Base-by-base conservation (phyloP, 345 rosid genomes). In the Reutealis trisperma region DNA sequence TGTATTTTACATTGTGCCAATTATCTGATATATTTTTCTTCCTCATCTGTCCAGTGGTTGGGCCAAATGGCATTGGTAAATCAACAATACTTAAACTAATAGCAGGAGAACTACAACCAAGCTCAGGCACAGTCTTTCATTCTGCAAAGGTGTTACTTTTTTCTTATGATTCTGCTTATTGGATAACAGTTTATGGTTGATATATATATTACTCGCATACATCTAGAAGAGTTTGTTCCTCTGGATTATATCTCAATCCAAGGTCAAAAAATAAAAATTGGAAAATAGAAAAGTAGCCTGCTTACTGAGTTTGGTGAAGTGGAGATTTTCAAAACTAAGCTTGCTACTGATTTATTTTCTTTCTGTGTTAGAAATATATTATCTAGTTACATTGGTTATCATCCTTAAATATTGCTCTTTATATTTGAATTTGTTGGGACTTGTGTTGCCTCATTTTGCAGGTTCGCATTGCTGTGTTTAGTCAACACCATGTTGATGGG, bases 401-500 rank as follows among this genome's bases (percentile, higher is more conserved):
- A 61, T 12, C 62, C 24, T 47, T 52, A n/a, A 21, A 32, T 4
- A 68, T 27, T 71, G 49, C 68, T 47, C 71, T 55, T 11, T 13
- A 44, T 69, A 60, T 75, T 58, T 32, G 67, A 66, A 54, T 42
- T 25, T 79, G 68, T 81, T 76, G 66, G 72, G 44, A 54, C 61
- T 78, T 68, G 65, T 77, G 58, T 73, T 66, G 19, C 74, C 68
- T 58, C 15, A 2, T 41, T 45, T 27, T 72, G 77, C 90, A 96
- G 99, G 99, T 96, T 78, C 92, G 99, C 52, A 90, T 96, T 77
- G 99, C 99, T 78, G 99, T 96, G 78, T 96, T 96, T 74, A 96
- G 91, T 84, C 99, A 96, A 87, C 99, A 96, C 83, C 99, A 96
- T 83, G 98, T 96, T 59, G 99, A 96, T 76, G 99, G 99, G 61